Evolutionary conservation across 108 stramenopile species (phyloP).

Genomic region (Parietichytrium sp.): DNA sequence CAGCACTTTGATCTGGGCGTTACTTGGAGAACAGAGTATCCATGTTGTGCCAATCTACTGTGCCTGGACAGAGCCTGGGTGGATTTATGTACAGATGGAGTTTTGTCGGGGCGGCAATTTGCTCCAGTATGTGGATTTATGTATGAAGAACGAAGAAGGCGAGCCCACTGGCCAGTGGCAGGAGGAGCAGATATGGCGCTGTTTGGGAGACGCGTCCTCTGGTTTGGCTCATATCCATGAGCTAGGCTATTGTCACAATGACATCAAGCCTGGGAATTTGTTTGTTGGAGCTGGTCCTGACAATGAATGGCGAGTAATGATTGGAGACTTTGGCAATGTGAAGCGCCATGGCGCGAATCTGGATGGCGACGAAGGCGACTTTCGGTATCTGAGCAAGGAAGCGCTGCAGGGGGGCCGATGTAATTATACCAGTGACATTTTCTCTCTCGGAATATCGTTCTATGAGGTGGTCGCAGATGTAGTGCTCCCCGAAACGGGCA

Average conservation of each 20-base stretch:
- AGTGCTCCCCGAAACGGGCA: not conserved
- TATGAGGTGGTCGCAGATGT: constrained; percentile 27
- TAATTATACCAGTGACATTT: not conserved
- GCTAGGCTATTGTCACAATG: constrained; percentile 14
- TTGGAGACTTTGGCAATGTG: constrained; percentile 23
- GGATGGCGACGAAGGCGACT: constrained; percentile 29
- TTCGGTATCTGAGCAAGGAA: not conserved
- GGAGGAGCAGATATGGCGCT: not conserved
- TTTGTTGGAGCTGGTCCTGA: not conserved
- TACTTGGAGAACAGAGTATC: not conserved
- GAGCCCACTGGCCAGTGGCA: not conserved
- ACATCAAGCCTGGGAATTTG: constrained; percentile 30
- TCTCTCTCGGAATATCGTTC: constrained; percentile 27
- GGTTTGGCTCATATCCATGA: not conserved
- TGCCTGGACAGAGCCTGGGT: not conserved
- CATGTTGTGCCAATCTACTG: not conserved
- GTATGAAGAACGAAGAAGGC: too few relatives aligned
- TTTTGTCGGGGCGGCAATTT: constrained; percentile 30
- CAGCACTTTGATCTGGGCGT: not conserved
- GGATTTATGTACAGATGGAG: constrained; percentile 14
- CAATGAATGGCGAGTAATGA: constrained; percentile 6
- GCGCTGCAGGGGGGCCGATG: not conserved
- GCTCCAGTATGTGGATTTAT: not conserved
- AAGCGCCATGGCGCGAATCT: not conserved
- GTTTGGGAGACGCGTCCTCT: not conserved